Evolutionary conservation across 352 stramenopile species (phyloP).

Genomic region (Pythium brassicae): DNA sequence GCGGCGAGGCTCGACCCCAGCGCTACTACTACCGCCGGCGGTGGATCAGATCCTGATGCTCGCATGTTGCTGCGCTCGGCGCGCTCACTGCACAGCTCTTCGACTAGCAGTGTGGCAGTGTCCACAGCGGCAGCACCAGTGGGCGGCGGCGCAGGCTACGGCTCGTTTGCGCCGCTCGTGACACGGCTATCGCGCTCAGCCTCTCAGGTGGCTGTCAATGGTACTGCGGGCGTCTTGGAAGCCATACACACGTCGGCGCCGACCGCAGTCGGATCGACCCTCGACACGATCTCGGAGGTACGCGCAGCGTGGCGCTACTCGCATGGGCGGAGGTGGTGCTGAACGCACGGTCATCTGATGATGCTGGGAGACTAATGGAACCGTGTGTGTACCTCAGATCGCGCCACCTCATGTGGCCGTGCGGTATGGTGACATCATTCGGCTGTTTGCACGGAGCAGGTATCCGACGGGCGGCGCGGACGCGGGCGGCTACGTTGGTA

Average conservation of each 20-base stretch:
- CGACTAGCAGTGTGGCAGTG: constrained; percentile 4
- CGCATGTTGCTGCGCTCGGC: background rate
- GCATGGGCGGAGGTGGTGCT: background rate
- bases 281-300: constrained; percentile 16
- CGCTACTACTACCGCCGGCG: background rate
- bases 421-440: constrained; percentile 65
- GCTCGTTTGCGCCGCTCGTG: constrained; percentile 8
- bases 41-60: background rate
- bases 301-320: background rate
- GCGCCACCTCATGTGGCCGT: constrained; percentile 61
- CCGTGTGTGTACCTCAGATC: constrained; percentile 17
- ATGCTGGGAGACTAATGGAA: no score
- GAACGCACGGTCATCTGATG: no score
- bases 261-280: background rate
- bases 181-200: constrained; percentile 10
- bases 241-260: constrained; percentile 1
- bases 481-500: constrained; percentile 60
- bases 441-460: constrained; percentile 60
- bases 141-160: constrained; percentile 9
- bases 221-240: background rate
- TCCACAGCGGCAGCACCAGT: constrained; percentile 3
- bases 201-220: constrained; percentile 3
- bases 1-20: background rate
- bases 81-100: constrained; percentile 1
- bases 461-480: constrained; percentile 25